Percentiles rank a stretch among this genome's conserved stretches.
Evolutionary conservation across 2,329 filamentous ascomycete genomes (phyloP).

Genomic region (Cordyceps militaris): DNA sequence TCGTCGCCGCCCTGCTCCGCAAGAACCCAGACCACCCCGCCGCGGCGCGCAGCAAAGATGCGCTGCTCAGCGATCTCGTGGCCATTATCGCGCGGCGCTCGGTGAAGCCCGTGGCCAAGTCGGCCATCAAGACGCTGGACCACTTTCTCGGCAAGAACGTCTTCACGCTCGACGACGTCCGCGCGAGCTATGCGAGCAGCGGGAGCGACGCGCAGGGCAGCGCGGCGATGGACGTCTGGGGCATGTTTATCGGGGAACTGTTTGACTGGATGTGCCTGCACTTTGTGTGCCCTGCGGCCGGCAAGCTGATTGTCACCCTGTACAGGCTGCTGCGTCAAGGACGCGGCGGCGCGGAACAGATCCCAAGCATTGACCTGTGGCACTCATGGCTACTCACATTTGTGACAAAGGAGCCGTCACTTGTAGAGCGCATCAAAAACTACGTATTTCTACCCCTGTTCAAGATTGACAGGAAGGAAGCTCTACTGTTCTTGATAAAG

Average conservation of each 20-base stretch:
- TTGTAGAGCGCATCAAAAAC: constrained; percentile 56
- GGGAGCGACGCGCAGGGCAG: constrained; percentile 21
- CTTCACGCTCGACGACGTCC: constrained; percentile 41
- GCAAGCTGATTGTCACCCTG: constrained; percentile 53
- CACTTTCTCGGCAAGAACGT: constrained; percentile 57
- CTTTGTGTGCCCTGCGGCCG: constrained; percentile 52
- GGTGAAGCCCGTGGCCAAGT: constrained; percentile 59
- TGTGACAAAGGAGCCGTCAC: constrained; percentile 40
- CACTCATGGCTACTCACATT: constrained; percentile 49
- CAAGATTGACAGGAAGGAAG: constrained; percentile 46
- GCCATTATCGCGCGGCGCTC: constrained; percentile 54
- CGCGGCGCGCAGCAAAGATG: constrained; percentile 33
- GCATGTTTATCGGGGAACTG: constrained; percentile 39
- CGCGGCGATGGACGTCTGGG: constrained; percentile 36
- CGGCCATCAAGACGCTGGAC: constrained; percentile 60
- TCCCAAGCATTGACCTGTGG: constrained; percentile 39
- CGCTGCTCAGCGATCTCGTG: constrained; percentile 45
- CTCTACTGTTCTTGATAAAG: constrained; percentile 50
- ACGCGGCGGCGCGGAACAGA: constrained; percentile 18
- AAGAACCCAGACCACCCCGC: constrained; percentile 40
- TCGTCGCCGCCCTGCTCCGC: constrained; percentile 43
- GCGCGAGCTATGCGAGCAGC: constrained; percentile 35
- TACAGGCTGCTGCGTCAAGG: constrained; percentile 40
- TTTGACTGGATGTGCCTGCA: constrained; percentile 51
- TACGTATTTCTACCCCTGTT: constrained; percentile 59